These are phyloP conservation scores for Termitomyces titanicus DNA, from an alignment of 768 basidiomycete genomes.

Conservation along the genomic window DNA sequence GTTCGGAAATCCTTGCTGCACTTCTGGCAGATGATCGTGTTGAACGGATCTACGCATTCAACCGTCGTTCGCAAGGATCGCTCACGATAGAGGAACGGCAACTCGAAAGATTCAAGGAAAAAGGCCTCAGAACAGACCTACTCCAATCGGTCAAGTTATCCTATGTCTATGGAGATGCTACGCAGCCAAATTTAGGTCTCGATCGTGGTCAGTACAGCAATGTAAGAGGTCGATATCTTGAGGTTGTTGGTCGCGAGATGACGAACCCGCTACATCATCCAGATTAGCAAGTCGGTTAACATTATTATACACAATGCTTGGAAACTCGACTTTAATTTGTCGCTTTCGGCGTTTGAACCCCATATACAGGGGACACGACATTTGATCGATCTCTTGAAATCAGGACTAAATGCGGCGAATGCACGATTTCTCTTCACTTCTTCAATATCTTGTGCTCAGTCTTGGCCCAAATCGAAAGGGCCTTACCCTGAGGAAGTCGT, in stretches of 20 bases:
- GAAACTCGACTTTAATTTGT: constrained; percentile 38
- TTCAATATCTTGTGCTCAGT: constrained; percentile 24
- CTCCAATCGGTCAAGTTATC: constrained; percentile 4
- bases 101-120: background rate
- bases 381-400: constrained; percentile 25
- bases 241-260: too few relatives aligned
- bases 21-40: constrained; percentile 28
- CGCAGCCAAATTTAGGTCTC: constrained; percentile 16
- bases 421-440: constrained; percentile 29
- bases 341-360: constrained; percentile 32
- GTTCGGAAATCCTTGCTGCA: constrained; percentile 16
- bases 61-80: constrained; percentile 1
- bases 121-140: constrained; percentile 4
- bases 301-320: constrained; percentile 33
- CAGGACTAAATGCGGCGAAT: constrained; percentile 14
- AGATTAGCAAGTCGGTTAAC: constrained; percentile 24
- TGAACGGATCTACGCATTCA: constrained; percentile 35
- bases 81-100: constrained; percentile 8
- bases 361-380: constrained; percentile 28
- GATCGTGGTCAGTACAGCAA: constrained; percentile 15
- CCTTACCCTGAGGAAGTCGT: constrained; percentile 31
- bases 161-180: constrained; percentile 6
- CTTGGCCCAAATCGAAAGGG: constrained; percentile 16
- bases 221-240: constrained; percentile 14
- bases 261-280: too few relatives aligned